Evolutionary conservation across 169 alveolate species (phyloP).

Genomic region (Cytauxzoon felis): DNA sequence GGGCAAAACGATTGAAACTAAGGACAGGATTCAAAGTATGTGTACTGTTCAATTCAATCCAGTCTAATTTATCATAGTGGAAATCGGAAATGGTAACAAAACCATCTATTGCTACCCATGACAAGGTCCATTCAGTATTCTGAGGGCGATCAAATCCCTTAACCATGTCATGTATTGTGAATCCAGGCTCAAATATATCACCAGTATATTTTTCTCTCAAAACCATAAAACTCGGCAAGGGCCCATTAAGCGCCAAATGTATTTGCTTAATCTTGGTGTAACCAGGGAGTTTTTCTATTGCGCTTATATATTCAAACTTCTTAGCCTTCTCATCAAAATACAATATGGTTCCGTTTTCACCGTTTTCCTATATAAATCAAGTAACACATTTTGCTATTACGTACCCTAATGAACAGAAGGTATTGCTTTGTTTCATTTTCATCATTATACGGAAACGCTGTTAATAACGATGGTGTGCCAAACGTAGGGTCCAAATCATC

Average conservation of each 20-base stretch:
- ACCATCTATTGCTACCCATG: conserved; percentile 18
- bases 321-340: neutral
- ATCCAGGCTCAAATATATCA: neutral
- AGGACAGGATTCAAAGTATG: neutral
- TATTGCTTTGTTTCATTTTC: neutral
- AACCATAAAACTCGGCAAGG: conserved; percentile 2
- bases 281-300: neutral
- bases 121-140: conserved; percentile 4
- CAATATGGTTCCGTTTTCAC: conserved; percentile 20
- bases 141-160: neutral
- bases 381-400: neutral
- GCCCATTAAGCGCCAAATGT: neutral
- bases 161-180: conserved; percentile 1
- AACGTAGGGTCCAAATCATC: conserved; percentile 31
- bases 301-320: neutral
- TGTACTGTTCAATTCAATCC: neutral
- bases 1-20: neutral
- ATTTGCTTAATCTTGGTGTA: conserved; percentile 3
- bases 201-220: conserved; percentile 5
- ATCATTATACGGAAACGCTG: conserved; percentile 3
- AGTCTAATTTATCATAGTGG: neutral
- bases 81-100: conserved; percentile 6
- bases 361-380: conserved; percentile 13
- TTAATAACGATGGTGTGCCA: conserved; percentile 20
- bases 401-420: conserved; percentile 2